Evolutionary conservation across 768 basidiomycete genomes (phyloP).

Genomic region (Pleurotus tuoliensis): DNA sequence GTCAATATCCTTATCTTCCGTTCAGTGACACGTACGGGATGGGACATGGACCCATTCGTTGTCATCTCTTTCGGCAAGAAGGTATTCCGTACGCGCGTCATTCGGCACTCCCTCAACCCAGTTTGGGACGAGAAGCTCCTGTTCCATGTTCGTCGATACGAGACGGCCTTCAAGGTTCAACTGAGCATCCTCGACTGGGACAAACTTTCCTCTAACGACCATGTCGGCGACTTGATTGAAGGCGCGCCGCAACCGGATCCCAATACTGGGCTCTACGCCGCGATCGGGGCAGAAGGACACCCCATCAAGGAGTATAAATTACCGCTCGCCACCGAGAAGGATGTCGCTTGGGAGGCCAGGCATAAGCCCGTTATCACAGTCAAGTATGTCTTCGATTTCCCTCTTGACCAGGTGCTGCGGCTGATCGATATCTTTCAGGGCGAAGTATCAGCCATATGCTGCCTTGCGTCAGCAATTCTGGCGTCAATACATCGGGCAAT

Average conservation of each 20-base stretch:
- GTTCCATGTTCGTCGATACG: conserved; percentile 90
- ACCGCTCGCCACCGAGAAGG: conserved; percentile 56
- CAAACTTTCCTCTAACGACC: conserved; percentile 85
- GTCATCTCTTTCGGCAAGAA: no score
- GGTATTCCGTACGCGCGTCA: conserved; percentile 88
- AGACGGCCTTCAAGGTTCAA: conserved; percentile 36
- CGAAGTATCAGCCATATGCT: conserved; percentile 94
- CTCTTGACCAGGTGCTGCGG: not conserved
- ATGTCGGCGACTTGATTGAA: conserved; percentile 76
- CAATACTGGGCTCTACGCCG: conserved; percentile 53
- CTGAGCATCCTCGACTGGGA: conserved; percentile 90
- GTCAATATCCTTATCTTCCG: conserved; percentile 3
- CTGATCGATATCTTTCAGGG: conserved; percentile 37
- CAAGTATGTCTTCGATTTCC: conserved; percentile 36
- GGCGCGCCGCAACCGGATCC: conserved; percentile 64
- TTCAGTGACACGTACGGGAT: conserved; percentile 79
- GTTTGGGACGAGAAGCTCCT: conserved; percentile 93
- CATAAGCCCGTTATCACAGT: conserved; percentile 68
- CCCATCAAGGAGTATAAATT: conserved; percentile 75
- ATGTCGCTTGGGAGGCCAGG: conserved; percentile 67
- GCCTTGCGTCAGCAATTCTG: conserved; percentile 89
- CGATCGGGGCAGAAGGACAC: conserved; percentile 46
- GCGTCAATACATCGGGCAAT: conserved; percentile 84
- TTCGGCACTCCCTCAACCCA: conserved; percentile 80
- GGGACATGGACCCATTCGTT: conserved; percentile 99